A percentile compares a stretch with the other conserved stretches of the same genome.
These are phyloP conservation scores for Geranium rotundifolium DNA, from an alignment of 345 rosid species.

Conservation along the genomic window DNA sequence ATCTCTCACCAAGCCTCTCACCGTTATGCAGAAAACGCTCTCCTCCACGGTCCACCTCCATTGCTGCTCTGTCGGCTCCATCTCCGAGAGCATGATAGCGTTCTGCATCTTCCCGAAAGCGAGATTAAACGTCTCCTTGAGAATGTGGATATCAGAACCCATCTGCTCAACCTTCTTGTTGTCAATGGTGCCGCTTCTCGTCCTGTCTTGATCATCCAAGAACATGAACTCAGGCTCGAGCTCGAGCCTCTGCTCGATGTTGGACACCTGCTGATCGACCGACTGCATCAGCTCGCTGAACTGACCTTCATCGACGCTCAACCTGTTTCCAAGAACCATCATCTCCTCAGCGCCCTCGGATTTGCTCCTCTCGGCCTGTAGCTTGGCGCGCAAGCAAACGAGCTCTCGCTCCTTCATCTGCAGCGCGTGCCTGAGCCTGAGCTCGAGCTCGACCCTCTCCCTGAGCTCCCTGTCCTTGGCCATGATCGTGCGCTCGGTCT, in stretches of 20 bases:
- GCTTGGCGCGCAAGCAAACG: slow-evolving; percentile 38
- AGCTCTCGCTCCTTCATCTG: slow-evolving; percentile 43
- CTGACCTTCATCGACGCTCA: slow-evolving; percentile 25
- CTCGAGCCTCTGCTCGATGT: slow-evolving; percentile 55
- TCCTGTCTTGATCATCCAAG: slow-evolving; percentile 17
- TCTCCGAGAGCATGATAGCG: slow-evolving; percentile 49
- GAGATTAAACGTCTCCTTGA: slow-evolving; percentile 66
- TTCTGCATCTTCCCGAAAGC: slow-evolving; percentile 75
- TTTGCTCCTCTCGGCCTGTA: slow-evolving; percentile 24
- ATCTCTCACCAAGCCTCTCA: slow-evolving; percentile 38
- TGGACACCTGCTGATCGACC: slow-evolving; percentile 59
- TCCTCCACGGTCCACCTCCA: slow-evolving; percentile 59
- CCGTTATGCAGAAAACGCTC: slow-evolving; percentile 21
- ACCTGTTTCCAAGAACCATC: slow-evolving; percentile 7
- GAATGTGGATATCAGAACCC: slow-evolving; percentile 47
- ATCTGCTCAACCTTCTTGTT: slow-evolving; percentile 33
- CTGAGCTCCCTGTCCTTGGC: slow-evolving; percentile 57
- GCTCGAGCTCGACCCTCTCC: slow-evolving; percentile 40
- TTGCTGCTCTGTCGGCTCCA: slow-evolving; percentile 52
- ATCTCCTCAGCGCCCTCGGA: slow-evolving; percentile 21
- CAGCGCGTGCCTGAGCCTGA: slow-evolving; percentile 45
- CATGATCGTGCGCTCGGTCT: slow-evolving; percentile 47
- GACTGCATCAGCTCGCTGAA: slow-evolving; percentile 51
- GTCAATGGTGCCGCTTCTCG: slow-evolving; percentile 17
- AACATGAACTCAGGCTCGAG: slow-evolving; percentile 22